These are phyloP conservation scores for Saccharata proteae DNA, from an alignment of 2,329 filamentous ascomycete genomes.

Conservation along the genomic window DNA sequence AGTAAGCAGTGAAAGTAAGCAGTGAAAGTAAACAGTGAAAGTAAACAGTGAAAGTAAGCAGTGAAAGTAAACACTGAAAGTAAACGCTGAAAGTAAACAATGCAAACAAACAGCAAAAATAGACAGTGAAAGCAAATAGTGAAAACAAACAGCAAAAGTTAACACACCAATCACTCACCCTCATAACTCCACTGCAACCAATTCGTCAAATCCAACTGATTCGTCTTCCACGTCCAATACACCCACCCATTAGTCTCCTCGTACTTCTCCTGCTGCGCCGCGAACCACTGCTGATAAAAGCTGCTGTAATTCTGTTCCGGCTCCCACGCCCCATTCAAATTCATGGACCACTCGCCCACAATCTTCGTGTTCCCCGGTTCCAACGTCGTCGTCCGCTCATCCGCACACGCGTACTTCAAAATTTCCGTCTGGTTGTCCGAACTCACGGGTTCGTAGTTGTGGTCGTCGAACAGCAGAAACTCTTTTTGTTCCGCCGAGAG, in stretches of 20 bases:
- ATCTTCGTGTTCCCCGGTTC: conserved; percentile 29
- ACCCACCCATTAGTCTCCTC: conserved; percentile 44
- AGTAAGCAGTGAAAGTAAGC: no score
- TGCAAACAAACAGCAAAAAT: no score
- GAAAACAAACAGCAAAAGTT: no score
- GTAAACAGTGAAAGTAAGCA: no score
- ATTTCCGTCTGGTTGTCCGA: conserved; percentile 30
- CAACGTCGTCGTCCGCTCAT: neutral
- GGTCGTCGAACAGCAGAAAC: conserved; percentile 38
- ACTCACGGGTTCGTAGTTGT: conserved; percentile 43
- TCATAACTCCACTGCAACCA: conserved; percentile 35
- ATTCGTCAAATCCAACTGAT: conserved; percentile 31
- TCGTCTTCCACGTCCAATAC: conserved; percentile 50
- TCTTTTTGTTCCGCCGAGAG: neutral
- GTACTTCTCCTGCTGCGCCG: conserved; percentile 43
- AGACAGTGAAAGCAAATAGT: no score
- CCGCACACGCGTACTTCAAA: conserved; percentile 15
- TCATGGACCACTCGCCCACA: conserved; percentile 48
- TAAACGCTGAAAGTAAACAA: no score
- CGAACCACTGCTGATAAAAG: conserved; percentile 47
- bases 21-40: no score
- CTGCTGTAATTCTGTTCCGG: conserved; percentile 12
- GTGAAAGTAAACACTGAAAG: no score
- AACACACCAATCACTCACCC: no score
- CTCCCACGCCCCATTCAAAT: conserved; percentile 23